Evolutionary conservation across 441 rosid genomes (phyloP).

Genomic region (Adansonia gregorii): DNA sequence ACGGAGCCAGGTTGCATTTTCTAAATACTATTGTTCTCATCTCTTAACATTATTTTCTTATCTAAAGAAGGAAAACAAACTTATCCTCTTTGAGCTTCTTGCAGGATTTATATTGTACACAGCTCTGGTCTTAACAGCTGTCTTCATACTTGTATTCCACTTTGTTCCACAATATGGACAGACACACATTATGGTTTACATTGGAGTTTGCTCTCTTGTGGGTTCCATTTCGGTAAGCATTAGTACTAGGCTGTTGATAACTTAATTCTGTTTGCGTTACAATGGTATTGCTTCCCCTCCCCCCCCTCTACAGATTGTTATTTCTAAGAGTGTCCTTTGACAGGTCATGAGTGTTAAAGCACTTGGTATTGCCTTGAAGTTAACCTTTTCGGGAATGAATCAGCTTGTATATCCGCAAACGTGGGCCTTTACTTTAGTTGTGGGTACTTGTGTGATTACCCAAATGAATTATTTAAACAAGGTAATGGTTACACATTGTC

Average conservation of each 20-base stretch:
- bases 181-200: constrained; percentile 71
- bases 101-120: constrained; percentile 66
- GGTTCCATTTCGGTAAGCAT: constrained; percentile 65
- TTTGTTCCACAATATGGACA: constrained; percentile 64
- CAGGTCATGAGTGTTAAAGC: constrained; percentile 80
- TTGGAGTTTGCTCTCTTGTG: constrained; percentile 73
- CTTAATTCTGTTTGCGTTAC: neutral
- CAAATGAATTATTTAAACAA: constrained; percentile 73
- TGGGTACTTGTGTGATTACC: constrained; percentile 55
- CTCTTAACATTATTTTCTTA: too few relatives aligned
- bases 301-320: neutral
- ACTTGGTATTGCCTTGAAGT: constrained; percentile 70
- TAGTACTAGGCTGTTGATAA: neutral
- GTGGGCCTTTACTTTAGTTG: constrained; percentile 61
- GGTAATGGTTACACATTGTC: constrained; percentile 35
- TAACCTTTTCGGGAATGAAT: constrained; percentile 71
- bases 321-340: constrained; percentile 25
- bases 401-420: constrained; percentile 70
- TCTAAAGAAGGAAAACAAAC: neutral
- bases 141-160: constrained; percentile 49
- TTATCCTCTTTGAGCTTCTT: neutral
- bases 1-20: constrained; percentile 62
- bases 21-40: neutral
- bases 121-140: constrained; percentile 53
- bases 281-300: neutral